Conservation (phyloP, 305 asterid genomes). For the Caryopteris hybrid region DNA sequence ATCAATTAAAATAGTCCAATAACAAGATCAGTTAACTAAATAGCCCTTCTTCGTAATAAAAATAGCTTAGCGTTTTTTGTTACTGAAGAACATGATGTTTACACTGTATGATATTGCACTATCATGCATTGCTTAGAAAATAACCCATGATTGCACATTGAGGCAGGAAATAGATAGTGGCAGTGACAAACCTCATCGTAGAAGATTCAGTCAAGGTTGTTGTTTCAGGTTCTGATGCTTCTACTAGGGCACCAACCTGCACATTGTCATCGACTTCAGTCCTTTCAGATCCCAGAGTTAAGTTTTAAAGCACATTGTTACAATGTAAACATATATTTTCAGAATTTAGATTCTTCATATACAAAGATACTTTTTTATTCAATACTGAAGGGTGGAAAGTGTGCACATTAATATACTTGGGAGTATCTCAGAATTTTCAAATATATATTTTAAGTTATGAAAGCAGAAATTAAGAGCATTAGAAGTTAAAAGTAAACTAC, state of each 20-base stretch:
- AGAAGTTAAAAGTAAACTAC: too few species aligned
- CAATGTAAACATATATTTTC: slow-evolving; percentile 22
- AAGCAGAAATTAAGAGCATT: too few species aligned
- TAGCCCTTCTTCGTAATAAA: neutral
- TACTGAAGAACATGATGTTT: neutral
- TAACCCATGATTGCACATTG: slow-evolving; percentile 2
- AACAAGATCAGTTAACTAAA: neutral
- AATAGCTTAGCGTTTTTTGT: neutral
- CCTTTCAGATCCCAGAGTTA: slow-evolving; percentile 27
- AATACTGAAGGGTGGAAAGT: slow-evolving; percentile 2
- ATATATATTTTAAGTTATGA: neutral
- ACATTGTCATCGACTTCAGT: slow-evolving; percentile 14
- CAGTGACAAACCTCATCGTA: slow-evolving; percentile 32
- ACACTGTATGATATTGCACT: neutral
- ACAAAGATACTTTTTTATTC: neutral
- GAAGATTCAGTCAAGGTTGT: slow-evolving; percentile 24
- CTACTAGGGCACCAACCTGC: slow-evolving; percentile 31
- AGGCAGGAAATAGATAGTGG: slow-evolving; percentile 9
- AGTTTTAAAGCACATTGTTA: slow-evolving; percentile 19
- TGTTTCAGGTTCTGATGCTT: slow-evolving; percentile 33
- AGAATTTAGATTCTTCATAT: slow-evolving; percentile 12
- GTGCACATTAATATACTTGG: neutral
- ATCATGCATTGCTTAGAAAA: too few species aligned
- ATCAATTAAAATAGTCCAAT: neutral
- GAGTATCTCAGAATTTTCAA: neutral